These are phyloP conservation scores for Dipteronia sinensis DNA, from an alignment of 345 rosid genomes.

Conservation along the genomic window DNA sequence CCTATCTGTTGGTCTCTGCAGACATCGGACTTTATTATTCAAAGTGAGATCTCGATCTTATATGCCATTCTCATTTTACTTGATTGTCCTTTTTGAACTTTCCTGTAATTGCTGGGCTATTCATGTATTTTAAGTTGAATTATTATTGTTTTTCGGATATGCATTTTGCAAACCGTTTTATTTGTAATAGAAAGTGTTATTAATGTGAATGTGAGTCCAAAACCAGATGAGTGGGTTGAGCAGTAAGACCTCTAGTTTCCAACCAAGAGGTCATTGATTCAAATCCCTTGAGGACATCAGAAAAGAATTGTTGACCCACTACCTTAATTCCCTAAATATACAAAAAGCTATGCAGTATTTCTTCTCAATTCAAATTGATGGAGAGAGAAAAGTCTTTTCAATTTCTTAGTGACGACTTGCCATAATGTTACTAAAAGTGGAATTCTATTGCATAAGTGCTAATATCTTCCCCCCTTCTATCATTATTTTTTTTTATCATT, in stretches of 20 bases:
- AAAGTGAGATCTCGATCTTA: conserved; percentile 61
- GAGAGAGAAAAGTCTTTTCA: neutral
- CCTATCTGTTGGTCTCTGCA: conserved; percentile 89
- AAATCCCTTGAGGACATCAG: too few species aligned
- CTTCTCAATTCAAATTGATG: neutral
- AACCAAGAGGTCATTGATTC: too few species aligned
- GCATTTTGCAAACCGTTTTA: neutral
- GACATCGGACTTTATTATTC: conserved; percentile 94
- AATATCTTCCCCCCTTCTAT: neutral
- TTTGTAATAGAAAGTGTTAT: neutral
- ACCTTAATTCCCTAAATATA: neutral
- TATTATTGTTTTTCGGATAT: neutral
- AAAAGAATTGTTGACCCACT: neutral
- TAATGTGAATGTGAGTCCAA: neutral
- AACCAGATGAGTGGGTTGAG: neutral
- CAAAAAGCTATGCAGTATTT: neutral
- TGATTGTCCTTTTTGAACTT: neutral
- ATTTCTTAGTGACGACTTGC: neutral
- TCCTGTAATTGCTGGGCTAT: neutral
- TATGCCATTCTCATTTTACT: conserved; percentile 9
- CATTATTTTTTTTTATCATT: neutral
- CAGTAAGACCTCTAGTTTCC: neutral
- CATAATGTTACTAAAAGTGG: neutral
- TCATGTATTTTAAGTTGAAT: neutral
- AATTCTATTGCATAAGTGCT: neutral